Evolutionary conservation across 768 basidiomycete genomes (phyloP), one percentile per base, ranked within the genome.

Genomic region (Candolleomyces aberdarensis): DNA sequence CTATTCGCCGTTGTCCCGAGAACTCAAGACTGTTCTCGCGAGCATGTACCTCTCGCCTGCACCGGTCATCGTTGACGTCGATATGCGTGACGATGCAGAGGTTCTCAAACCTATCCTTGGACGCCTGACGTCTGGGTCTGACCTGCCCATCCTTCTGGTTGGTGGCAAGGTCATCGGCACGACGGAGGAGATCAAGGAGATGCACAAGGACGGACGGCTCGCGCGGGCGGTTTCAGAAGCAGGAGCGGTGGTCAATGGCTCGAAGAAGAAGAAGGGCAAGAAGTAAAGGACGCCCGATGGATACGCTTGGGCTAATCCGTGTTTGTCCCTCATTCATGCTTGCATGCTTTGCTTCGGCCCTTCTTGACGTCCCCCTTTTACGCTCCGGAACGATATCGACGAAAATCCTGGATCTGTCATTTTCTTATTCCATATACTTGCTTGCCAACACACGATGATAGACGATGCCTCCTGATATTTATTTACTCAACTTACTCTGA

Each of bases 61-160:
- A 0, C 86, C 89, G 0, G 82, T 85, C 15, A 78, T 91, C 53
- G 82, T 93, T 47, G 88, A 91, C 44, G 81, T 90, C 20, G 91
- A 93, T 67, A 72, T 84, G 56, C 85, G 91, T 62, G 87, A 86
- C 62, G 91, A 94, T 69, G 83, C 81, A 5, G 75, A 80, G 0
- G 84, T 91, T 26, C 75, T 94, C 22, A 70, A 72, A 4, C 85
- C 88, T 1, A 76, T 92, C 26, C 77, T 93, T 49, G 66, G 69
- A 13, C 86, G 91, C 0, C 76, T 93, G 43, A 89, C 89, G 0
- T 72, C 72, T 15, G 68, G 77, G 3, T 63, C 76, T 1, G 80
- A 84, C 15, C 75, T 92, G 7, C 89, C 92, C 15, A 70, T 92
- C 32, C 79, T 93, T 5, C 76, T 94, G 56, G 71, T 94, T 49